These are phyloP conservation scores for Funneliformis geosporum DNA, from an alignment of 192 early-diverging fungal genomes.

Conservation along the genomic window DNA sequence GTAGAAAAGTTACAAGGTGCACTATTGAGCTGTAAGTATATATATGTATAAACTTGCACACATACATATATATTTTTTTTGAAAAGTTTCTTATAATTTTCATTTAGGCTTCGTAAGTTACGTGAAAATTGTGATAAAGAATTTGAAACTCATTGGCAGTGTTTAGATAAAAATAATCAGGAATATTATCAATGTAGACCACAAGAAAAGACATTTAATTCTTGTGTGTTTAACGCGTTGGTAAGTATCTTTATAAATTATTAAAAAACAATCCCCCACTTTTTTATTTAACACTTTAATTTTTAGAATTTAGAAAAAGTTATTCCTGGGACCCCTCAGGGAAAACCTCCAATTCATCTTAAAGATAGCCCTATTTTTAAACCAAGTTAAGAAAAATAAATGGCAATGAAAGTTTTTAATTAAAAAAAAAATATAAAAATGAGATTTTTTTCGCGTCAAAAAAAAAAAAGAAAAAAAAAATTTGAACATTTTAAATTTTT, in stretches of 20 bases:
- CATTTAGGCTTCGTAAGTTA: constrained; percentile 76
- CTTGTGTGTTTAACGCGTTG: constrained; percentile 86
- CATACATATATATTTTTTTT: not conserved
- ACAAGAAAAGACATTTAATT: constrained; percentile 79
- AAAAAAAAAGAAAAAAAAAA: too few species aligned
- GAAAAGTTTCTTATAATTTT: not conserved
- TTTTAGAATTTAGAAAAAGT: constrained; percentile 65
- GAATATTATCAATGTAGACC: constrained; percentile 76
- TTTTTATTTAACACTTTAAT: constrained; percentile 4
- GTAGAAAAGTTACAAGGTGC: constrained; percentile 94
- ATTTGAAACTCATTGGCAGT: constrained; percentile 90
- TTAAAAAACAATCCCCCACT: too few species aligned
- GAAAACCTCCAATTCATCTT: constrained; percentile 24
- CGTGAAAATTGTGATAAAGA: constrained; percentile 85
- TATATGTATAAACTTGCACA: not conserved
- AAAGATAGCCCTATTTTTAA: constrained; percentile 25
- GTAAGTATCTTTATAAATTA: constrained; percentile 47
- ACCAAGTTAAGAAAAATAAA: not conserved
- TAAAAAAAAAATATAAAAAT: not conserved
- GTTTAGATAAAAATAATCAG: constrained; percentile 92
- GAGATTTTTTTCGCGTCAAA: too few species aligned
- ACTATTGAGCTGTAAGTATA: constrained; percentile 75
- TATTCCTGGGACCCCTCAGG: constrained; percentile 56
- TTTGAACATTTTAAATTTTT: too few species aligned
- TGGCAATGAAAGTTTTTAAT: not conserved